Percentiles rank a stretch among this genome's conserved stretches.
These are phyloP conservation scores for Crithidia thermophila DNA, from an alignment of 208 protist species.

Conservation along the genomic window DNA sequence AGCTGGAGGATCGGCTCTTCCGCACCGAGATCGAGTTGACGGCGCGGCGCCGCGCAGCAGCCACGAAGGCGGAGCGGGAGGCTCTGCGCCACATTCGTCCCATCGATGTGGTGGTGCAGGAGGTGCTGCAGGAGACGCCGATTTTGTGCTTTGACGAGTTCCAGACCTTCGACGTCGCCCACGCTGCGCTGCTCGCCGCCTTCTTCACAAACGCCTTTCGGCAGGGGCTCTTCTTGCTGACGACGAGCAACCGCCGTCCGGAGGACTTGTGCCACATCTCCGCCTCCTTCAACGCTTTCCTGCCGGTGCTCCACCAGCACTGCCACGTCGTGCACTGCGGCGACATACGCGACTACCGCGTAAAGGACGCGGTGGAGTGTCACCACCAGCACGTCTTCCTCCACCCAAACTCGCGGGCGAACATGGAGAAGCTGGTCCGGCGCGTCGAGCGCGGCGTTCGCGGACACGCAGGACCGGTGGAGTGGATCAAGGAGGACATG, in stretches of 20 bases:
- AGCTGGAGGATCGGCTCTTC: conserved; percentile 74
- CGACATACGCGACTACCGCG: conserved; percentile 62
- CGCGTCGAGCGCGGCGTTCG: conserved; percentile 59
- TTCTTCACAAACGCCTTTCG: conserved; percentile 84
- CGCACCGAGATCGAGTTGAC: conserved; percentile 38
- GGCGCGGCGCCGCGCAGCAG: conserved; percentile 22
- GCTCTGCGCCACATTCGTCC: conserved; percentile 35
- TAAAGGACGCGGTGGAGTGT: conserved; percentile 32
- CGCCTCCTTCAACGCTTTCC: conserved; percentile 63
- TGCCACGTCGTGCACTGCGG: conserved; percentile 72
- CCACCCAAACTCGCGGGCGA: conserved; percentile 61
- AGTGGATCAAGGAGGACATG: conserved; percentile 51
- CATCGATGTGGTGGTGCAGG: conserved; percentile 74
- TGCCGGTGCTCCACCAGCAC: conserved; percentile 60
- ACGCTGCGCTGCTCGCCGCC: conserved; percentile 74
- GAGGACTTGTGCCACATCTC: conserved; percentile 74
- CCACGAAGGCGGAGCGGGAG: conserved; percentile 9
- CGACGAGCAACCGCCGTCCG: conserved; percentile 88
- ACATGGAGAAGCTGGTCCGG: conserved; percentile 45
- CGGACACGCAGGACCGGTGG: not conserved
- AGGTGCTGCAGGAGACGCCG: conserved; percentile 72
- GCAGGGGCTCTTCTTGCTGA: conserved; percentile 76
- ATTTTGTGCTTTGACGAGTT: conserved; percentile 94
- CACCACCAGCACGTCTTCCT: conserved; percentile 62
- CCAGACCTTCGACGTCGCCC: conserved; percentile 90